phyloP scores from a whole-genome alignment of 352 stramenopile species.

The Thalassiosira livingstoniorum region DNA sequence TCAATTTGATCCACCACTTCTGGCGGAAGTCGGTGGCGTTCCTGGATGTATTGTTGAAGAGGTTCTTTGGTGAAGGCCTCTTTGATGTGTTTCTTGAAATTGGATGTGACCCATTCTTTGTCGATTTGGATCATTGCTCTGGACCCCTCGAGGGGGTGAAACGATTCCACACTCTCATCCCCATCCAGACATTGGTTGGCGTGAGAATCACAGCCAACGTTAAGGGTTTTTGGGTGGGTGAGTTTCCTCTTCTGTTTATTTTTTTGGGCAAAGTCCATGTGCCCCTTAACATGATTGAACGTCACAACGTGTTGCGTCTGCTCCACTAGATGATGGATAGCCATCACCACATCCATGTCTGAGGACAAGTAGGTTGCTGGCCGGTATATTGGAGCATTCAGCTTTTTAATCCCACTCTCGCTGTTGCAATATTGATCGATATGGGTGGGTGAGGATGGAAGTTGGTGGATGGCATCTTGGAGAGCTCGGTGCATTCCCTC shows the following conservation, averaged over 20 bases:
- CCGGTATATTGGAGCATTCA: not conserved
- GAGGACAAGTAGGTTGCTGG: not conserved
- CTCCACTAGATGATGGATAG: not conserved
- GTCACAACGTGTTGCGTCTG: not conserved
- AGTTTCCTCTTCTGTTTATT: too few relatives aligned
- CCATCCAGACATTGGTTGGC: too few relatives aligned
- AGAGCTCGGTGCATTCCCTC: not conserved
- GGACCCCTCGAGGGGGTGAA: constrained; percentile 9
- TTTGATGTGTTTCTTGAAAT: constrained; percentile 2
- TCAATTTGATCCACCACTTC: not conserved
- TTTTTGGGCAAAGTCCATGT: too few relatives aligned
- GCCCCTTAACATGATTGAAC: not conserved
- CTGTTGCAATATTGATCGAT: not conserved
- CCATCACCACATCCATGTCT: not conserved
- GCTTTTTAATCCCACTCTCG: not conserved
- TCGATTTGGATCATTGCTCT: constrained; percentile 20
- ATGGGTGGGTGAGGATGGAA: not conserved
- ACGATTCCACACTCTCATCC: too few relatives aligned
- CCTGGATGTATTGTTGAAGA: constrained; percentile 8
- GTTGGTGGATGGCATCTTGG: not conserved
- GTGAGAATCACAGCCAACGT: too few relatives aligned
- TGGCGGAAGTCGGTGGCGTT: not conserved
- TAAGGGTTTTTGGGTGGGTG: too few relatives aligned
- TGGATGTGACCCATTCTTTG: constrained; percentile 19
- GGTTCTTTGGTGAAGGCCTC: not conserved